Evolutionary conservation across 1,284 basidiomycete genomes (phyloP), one percentile per base, ranked within the genome.

Genomic region (Trichosporon asahii): DNA sequence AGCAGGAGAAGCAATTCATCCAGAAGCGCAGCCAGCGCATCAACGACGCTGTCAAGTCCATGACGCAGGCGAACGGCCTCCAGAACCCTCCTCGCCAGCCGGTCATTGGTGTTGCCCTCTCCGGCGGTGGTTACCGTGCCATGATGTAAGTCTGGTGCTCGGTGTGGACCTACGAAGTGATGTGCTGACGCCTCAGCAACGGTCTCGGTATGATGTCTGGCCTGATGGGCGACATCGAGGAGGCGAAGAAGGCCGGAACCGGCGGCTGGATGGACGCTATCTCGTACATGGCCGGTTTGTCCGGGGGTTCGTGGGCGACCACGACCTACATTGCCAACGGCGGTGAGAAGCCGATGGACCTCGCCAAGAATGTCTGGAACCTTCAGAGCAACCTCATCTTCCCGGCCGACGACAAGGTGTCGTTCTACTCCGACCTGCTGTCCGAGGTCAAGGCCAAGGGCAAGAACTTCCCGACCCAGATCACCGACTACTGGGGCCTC

Each of bases 321-420:
- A 78, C 76, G 3, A 77, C 76, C 9, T 80, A 79, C 71, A 78
- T 82, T 71, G 78, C 80, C 23, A 83, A 83, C 71, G 74, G 77
- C 27, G 81, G 78, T 14, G 31, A 61, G 64, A 69, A 77, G 18
- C 82, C 83, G 0, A 75, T 76, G 18, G 75, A 80, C 70, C 73
- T 83, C 21, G 68, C 80, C 66, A 70, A 73, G 25, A 77, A 81
- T 65, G 79, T 81, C 15, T 85, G 84, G 83, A 78, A 86, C 71
- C 78, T 87, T 23, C 73, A 78, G 5, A 78, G 78, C 29, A 85
- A 86, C 76, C 77, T 87, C 25, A 74, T 87, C 0, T 91, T 95
- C 83, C 92, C 93, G 0, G 92, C 89, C 77, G 90, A 91, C n/a
- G 86, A 85, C 6, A 85, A 87, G 83, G 77, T 86, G 70, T 83